Conservation (phyloP, 2,329 filamentous ascomycete species). For the Cercospora berteroae region DNA sequence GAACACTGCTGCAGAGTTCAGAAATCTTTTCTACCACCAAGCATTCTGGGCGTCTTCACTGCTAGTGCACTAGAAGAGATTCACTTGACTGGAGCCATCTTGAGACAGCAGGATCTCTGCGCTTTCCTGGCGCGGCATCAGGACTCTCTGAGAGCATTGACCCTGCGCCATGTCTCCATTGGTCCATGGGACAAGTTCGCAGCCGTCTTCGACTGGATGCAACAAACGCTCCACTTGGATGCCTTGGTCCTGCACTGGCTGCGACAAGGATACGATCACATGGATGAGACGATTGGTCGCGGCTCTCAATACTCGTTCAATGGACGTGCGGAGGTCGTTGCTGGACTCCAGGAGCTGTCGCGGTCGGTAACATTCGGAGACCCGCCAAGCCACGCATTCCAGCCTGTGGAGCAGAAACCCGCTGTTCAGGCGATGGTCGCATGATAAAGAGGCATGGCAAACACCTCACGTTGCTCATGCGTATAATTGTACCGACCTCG, state of each 20-base stretch:
- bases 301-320: slow-evolving; percentile 4
- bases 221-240: neutral
- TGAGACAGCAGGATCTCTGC: slow-evolving; percentile 5
- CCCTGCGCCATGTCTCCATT: slow-evolving; percentile 3
- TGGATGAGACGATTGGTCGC: slow-evolving; percentile 5
- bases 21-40: neutral
- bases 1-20: neutral
- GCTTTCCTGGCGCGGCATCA: slow-evolving; percentile 1
- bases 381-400: neutral
- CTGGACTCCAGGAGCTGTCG: slow-evolving; percentile 2
- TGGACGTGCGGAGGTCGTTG: neutral
- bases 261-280: slow-evolving; percentile 10
- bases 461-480: neutral
- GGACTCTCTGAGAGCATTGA: neutral
- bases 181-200: slow-evolving; percentile 5
- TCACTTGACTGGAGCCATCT: slow-evolving; percentile 1
- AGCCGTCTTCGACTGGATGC: slow-evolving; percentile 5
- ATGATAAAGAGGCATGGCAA: neutral
- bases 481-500: neutral
- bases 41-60: neutral
- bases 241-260: slow-evolving; percentile 5
- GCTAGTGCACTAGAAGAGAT: neutral
- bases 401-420: neutral
- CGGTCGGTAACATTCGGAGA: slow-evolving; percentile 1
- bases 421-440: neutral